Percentiles rank a stretch among this genome's conserved stretches.
Evolutionary conservation across 1,284 basidiomycete species (phyloP).

Genomic region (Melampsora larici-populina): DNA sequence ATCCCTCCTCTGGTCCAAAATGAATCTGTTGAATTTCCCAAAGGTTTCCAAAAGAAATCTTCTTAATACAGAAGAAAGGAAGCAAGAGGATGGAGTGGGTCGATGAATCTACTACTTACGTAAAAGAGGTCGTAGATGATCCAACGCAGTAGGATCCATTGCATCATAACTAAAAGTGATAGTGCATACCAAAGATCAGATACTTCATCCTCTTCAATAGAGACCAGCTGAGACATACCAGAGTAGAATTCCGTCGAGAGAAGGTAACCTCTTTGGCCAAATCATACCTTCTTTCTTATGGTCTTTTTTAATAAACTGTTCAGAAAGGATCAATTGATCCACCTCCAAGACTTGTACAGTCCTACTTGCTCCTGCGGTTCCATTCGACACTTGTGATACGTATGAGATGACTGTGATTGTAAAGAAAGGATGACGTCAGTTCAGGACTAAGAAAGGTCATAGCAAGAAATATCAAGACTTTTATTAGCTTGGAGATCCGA

Average conservation of each 20-base stretch:
- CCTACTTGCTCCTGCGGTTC: slow-evolving; percentile 29
- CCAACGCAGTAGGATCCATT: slow-evolving; percentile 47
- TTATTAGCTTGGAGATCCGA: slow-evolving; percentile 7
- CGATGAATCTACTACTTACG: slow-evolving; percentile 31
- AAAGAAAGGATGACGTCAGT: too few relatives aligned
- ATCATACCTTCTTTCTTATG: slow-evolving; percentile 46
- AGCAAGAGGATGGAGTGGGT: not conserved
- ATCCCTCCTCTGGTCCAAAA: slow-evolving; percentile 51
- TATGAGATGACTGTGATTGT: slow-evolving; percentile 44
- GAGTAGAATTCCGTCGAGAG: slow-evolving; percentile 50
- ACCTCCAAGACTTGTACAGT: slow-evolving; percentile 51
- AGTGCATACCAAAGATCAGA: not conserved
- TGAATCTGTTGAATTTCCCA: slow-evolving; percentile 44
- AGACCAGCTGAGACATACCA: slow-evolving; percentile 45
- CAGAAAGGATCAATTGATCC: slow-evolving; percentile 46
- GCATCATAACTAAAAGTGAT: slow-evolving; percentile 48
- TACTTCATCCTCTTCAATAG: not conserved
- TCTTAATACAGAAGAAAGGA: not conserved
- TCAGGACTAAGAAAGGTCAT: too few relatives aligned
- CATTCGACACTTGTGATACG: slow-evolving; percentile 46
- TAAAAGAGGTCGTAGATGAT: slow-evolving; percentile 46
- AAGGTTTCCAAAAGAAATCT: not conserved
- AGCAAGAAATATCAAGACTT: not conserved
- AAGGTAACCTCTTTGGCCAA: slow-evolving; percentile 49
- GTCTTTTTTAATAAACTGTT: slow-evolving; percentile 13